These are phyloP conservation scores for Sporothrix globosa DNA, from an alignment of 2,329 filamentous ascomycete species.

Conservation along the genomic window DNA sequence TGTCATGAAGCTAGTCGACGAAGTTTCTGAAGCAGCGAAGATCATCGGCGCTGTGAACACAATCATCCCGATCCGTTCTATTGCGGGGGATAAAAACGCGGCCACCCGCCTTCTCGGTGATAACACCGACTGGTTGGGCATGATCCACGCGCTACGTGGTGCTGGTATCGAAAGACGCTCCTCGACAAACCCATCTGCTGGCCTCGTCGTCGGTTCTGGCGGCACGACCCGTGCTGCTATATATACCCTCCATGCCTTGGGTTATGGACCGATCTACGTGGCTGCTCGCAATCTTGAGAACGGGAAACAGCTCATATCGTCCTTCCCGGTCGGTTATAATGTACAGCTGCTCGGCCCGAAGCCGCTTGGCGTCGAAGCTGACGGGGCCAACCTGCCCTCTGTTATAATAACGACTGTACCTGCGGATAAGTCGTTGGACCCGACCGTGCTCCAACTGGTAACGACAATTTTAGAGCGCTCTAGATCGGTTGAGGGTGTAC, in stretches of 20 bases:
- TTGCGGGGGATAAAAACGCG: conserved; percentile 46
- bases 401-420: conserved; percentile 91
- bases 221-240: conserved; percentile 91
- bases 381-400: conserved; percentile 56
- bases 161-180: conserved; percentile 60
- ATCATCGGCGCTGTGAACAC: conserved; percentile 95
- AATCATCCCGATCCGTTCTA: conserved; percentile 64
- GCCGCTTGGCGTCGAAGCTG: conserved; percentile 48
- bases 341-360: conserved; percentile 64
- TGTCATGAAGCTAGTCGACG: conserved; percentile 78
- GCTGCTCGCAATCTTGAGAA: conserved; percentile 75
- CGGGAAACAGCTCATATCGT: conserved; percentile 66
- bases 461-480: conserved; percentile 53
- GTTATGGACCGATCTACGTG: conserved; percentile 83
- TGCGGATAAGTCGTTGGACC: conserved; percentile 80
- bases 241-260: conserved; percentile 81
- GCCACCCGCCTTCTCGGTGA: conserved; percentile 70
- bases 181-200: conserved; percentile 52
- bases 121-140: conserved; percentile 96
- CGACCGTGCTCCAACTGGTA: conserved; percentile 67
- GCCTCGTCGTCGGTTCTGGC: conserved; percentile 85
- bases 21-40: conserved; percentile 75
- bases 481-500: conserved; percentile 44
- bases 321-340: conserved; percentile 75
- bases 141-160: conserved; percentile 75